Evolutionary conservation across 148 eudicot genomes (phyloP).

Genomic region (Polygonum maritimum): DNA sequence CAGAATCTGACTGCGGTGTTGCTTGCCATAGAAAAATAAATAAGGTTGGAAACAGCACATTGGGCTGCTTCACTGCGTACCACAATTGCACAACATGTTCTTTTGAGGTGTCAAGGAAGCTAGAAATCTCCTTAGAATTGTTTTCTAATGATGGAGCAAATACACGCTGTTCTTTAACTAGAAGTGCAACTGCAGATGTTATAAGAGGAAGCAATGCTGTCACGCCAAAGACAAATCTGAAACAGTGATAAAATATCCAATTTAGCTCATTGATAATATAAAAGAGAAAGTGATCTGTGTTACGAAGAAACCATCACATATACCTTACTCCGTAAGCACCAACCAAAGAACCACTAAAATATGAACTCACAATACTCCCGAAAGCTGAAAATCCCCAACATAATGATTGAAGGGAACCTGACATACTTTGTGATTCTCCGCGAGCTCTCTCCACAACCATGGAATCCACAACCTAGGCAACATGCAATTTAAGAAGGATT

Average conservation of each 20-base stretch:
- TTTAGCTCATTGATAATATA: not conserved
- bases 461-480: slow-evolving; percentile 96
- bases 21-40: slow-evolving; percentile 98
- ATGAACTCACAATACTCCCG: slow-evolving; percentile 91
- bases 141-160: slow-evolving; percentile 34
- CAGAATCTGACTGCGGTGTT: slow-evolving; percentile 96
- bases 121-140: slow-evolving; percentile 23
- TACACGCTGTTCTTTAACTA: slow-evolving; percentile 71
- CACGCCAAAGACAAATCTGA: slow-evolving; percentile 96
- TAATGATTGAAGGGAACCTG: slow-evolving; percentile 96
- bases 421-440: slow-evolving; percentile 94
- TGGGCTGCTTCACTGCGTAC: slow-evolving; percentile 80
- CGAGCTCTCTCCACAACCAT: slow-evolving; percentile 99
- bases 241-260: slow-evolving; percentile 9
- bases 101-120: slow-evolving; percentile 45
- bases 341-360: slow-evolving; percentile 97
- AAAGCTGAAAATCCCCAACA: slow-evolving; percentile 99
- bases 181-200: slow-evolving; percentile 90
- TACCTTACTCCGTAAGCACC: slow-evolving; percentile 98
- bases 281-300: not conserved
- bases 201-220: slow-evolving; percentile 91
- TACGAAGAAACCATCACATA: slow-evolving; percentile 12
- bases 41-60: slow-evolving; percentile 80
- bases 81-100: slow-evolving; percentile 52
- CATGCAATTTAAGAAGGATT: not conserved